Evolutionary conservation across 305 asterid genomes (phyloP).

Genomic region (Solanum hybrid): DNA sequence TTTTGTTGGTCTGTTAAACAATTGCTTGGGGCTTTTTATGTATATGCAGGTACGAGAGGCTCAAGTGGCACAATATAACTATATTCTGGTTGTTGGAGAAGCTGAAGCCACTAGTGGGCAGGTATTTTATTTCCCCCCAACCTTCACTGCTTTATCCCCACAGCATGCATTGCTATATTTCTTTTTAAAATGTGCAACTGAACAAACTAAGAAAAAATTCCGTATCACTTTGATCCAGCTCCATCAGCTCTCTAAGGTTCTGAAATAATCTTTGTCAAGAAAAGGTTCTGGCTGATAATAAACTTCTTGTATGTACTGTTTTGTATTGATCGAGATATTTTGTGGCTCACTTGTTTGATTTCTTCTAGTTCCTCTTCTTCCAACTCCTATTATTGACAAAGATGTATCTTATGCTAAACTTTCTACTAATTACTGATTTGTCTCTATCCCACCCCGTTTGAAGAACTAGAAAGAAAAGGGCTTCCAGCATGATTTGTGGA

Average conservation of each 20-base stretch:
- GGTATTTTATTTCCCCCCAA: not conserved
- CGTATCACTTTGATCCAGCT: not conserved
- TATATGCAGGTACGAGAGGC: slow-evolving; percentile 63
- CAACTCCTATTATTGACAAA: not conserved
- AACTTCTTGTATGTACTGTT: not conserved
- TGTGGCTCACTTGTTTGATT: not conserved
- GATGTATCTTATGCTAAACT: not conserved
- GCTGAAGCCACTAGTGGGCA: slow-evolving; percentile 51
- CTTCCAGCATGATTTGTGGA: not conserved
- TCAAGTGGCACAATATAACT: slow-evolving; percentile 73
- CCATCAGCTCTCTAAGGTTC: too few species aligned
- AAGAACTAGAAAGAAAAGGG: not conserved
- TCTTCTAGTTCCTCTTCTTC: not conserved
- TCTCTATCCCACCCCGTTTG: not conserved
- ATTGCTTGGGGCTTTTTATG: slow-evolving; percentile 12
- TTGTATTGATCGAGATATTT: not conserved
- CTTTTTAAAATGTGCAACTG: not conserved
- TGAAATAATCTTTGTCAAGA: not conserved
- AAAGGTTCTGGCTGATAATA: not conserved
- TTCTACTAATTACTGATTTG: not conserved
- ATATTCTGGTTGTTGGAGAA: slow-evolving; percentile 76
- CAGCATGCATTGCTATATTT: not conserved
- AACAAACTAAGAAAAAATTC: not conserved
- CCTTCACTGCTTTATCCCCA: not conserved
- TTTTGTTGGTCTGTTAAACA: slow-evolving; percentile 1